Evolutionary conservation across 2,329 filamentous ascomycete species (phyloP).

Genomic region (Talaromyces sp.): DNA sequence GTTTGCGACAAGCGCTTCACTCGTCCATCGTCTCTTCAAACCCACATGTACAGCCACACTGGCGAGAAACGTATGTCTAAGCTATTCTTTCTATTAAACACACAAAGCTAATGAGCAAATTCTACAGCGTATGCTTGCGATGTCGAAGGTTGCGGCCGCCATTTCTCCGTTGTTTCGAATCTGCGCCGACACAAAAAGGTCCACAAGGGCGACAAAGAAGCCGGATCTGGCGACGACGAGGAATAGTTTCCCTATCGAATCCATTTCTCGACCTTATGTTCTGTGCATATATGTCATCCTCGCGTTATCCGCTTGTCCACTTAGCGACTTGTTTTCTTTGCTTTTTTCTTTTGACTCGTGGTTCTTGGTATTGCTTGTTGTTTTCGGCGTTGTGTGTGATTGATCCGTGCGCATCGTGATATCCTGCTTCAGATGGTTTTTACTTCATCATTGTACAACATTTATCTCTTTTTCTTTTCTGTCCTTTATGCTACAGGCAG

Average conservation of each 20-base stretch:
- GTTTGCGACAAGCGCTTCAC: constrained; percentile 98
- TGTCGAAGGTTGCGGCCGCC: constrained; percentile 87
- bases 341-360: not conserved
- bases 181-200: constrained; percentile 91
- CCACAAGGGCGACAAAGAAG: constrained; percentile 61
- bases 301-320: constrained; percentile 1
- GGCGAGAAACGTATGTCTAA: constrained; percentile 92
- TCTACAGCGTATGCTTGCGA: constrained; percentile 80
- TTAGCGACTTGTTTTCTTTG: constrained; percentile 2
- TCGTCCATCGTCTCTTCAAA: constrained; percentile 86
- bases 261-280: constrained; percentile 2
- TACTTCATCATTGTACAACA: constrained; percentile 16
- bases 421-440: constrained; percentile 12
- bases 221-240: constrained; percentile 35
- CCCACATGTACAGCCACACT: constrained; percentile 97
- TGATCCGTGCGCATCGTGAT: constrained; percentile 12
- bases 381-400: constrained; percentile 10
- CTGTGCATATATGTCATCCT: constrained; percentile 13
- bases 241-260: constrained; percentile 21
- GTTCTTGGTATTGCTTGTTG: not conserved
- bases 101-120: not conserved
- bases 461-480: constrained; percentile 11
- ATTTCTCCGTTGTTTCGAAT: constrained; percentile 97
- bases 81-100: not conserved
- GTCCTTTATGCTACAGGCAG: constrained; percentile 15